Evolutionary conservation across 2,329 filamentous ascomycete species (phyloP), one percentile per base, ranked within the genome.

Genomic region (Neonectria hederae): DNA sequence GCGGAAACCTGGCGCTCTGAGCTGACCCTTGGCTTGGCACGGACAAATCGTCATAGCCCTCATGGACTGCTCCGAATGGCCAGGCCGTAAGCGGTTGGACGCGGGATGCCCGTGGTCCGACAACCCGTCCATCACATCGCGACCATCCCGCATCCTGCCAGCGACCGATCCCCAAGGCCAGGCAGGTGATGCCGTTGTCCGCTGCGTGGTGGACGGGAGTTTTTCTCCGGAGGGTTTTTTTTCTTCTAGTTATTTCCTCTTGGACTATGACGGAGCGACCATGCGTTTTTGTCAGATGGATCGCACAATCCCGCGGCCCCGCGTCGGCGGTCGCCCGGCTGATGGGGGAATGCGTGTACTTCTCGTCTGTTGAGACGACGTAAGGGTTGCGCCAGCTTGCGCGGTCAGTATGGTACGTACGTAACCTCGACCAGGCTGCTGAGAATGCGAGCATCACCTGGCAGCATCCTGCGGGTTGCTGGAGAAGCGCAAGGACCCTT

Each of bases 61-160:
- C 54, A 63, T 53, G 48, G 54, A 30, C 42, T 19, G 32, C 30
- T 61, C 46, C 43, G 57, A 64, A 52, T 28, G 30, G 48, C 60
- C 49, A 54, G 28, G 42, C 57, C 56, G 38, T 48, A 60, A 65
- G 53, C 52, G 52, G 57, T 62, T 65, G 62, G 48, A 32, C 46
- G 46, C 59, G 63, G 63, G n/a, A 51, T 59, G 59, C n/a, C 63
- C 54, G 59, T 65, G 49, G 62, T 54, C 42, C 54, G 58, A 62
- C 54, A 57, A 30, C 21, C 54, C 54, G 28, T 28, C 26, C 22
- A 30, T 42, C n/a, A 11, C 38, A 28, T 54, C 24, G 42, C 55
- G 45, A 54, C 38, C 35, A 38, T 38, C 14, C 35, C 35, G 35
- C 48, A 48, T 53, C 32, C 53, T 54, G 48, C 54, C 51, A 53